These are phyloP conservation scores for Biscutella auriculata DNA, from an alignment of 441 rosid species.

Conservation along the genomic window DNA sequence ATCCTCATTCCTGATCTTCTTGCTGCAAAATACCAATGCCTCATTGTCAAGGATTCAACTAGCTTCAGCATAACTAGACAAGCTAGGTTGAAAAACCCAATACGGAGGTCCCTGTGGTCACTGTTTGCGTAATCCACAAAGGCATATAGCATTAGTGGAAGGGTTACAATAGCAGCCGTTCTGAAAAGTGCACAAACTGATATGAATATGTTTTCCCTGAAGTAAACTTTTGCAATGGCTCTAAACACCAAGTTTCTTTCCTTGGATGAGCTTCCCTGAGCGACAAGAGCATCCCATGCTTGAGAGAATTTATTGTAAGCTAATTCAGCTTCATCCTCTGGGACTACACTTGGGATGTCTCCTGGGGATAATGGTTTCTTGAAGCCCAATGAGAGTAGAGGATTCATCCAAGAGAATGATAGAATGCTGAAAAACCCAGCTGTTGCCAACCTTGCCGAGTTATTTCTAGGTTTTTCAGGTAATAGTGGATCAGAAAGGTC, in stretches of 20 bases:
- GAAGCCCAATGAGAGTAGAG: constrained; percentile 55
- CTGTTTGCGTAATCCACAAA: constrained; percentile 58
- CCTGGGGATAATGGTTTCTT: constrained; percentile 44
- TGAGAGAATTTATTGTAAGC: constrained; percentile 47
- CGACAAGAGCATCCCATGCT: constrained; percentile 39
- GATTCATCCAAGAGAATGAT: constrained; percentile 69
- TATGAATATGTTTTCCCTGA: constrained; percentile 45
- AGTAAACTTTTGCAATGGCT: constrained; percentile 44
- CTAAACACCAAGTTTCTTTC: constrained; percentile 40
- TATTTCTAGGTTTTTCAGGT: constrained; percentile 18
- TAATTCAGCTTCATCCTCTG: constrained; percentile 52
- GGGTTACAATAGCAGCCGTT: constrained; percentile 44
- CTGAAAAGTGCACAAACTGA: constrained; percentile 44
- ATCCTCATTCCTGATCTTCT: constrained; percentile 84
- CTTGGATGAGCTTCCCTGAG: constrained; percentile 22
- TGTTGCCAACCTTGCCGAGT: constrained; percentile 24
- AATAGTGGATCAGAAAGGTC: constrained; percentile 41
- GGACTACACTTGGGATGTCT: constrained; percentile 54
- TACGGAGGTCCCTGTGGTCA: constrained; percentile 30
- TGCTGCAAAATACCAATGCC: constrained; percentile 58
- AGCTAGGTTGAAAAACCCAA: constrained; percentile 47
- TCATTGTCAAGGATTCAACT: constrained; percentile 72
- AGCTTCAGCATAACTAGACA: constrained; percentile 42
- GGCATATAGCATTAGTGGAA: constrained; percentile 60
- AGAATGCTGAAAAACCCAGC: constrained; percentile 45